Evolutionary conservation across 768 basidiomycete genomes (phyloP), one percentile per base, ranked within the genome.

Genomic region (Phylloporus rhodoxanthus): DNA sequence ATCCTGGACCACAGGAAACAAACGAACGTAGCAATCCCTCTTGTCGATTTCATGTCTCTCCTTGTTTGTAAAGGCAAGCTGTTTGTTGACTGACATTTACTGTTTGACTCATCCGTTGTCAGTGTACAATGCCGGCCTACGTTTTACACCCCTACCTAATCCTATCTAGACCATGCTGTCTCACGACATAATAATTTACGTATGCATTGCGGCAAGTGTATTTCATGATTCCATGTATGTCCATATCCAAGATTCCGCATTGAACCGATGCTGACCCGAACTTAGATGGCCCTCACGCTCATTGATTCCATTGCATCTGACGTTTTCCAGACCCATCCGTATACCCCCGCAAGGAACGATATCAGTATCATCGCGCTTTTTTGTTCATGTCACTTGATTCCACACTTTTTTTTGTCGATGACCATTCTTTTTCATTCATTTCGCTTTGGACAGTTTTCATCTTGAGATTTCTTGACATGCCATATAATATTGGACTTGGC

Each of bases 1-100:
- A 47, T 89, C 87, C 30, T 89, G 87, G 86, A 77, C 70, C 50
- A 72, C 78, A 10, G 83, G 84, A 50, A 76, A 75, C 58, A 70
- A 63, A 52, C 71, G 69, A 49, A 67, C 57, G 46, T 67, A 64
- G 19, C 43, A 48, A 50, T 28, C 21, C 37, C 13, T 13, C 14
- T 21, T 33, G 2, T 37, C 26, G 10, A 36, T 7, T n/a, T 43
- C 30, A 36, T 47, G 8, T 41, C 45, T 41, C 45, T 46, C 42
- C 52, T 33, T 51, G 34, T 58, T 48, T 67, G 63, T 62, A 57
- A 62, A 63, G 61, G 66, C 48, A 48, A 55, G 55, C 13, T 8
- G 4, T 30, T n/a, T 9, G 1, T 43, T 14, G 45, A 30, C 6
- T 32, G 34, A 36, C 10, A 8, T 26, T 1, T 28, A 10, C 20